These are phyloP conservation scores for Rostrohypoxylon terebratum DNA, from an alignment of 495 filamentous ascomycete genomes.

Conservation along the genomic window DNA sequence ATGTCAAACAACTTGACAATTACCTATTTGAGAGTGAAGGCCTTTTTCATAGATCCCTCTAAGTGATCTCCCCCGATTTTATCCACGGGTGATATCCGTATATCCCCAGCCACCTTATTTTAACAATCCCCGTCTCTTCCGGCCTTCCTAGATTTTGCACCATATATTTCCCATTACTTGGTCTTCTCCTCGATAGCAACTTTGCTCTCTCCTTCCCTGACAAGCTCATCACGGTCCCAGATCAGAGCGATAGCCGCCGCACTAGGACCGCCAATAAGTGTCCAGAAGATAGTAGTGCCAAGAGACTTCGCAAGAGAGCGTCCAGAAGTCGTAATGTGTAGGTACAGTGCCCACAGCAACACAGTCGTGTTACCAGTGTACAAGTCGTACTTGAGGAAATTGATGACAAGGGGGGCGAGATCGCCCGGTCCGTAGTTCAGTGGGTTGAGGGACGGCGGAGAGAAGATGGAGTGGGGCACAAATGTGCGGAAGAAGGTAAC, in stretches of 20 bases:
- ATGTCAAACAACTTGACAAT: too few species aligned
- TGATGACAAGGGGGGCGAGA: slow-evolving; percentile 62
- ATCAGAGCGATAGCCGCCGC: slow-evolving; percentile 62
- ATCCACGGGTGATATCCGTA: neutral
- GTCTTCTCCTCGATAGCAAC: slow-evolving; percentile 28
- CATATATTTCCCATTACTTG: slow-evolving; percentile 8
- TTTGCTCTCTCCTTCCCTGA: slow-evolving; percentile 28
- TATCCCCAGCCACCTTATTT: neutral
- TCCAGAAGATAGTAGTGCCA: slow-evolving; percentile 56
- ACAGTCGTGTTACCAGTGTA: slow-evolving; percentile 64
- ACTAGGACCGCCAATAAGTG: slow-evolving; percentile 61
- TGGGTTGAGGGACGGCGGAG: slow-evolving; percentile 40
- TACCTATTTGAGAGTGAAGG: neutral
- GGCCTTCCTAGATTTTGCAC: neutral
- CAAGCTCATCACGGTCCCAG: slow-evolving; percentile 40
- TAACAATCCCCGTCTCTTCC: neutral
- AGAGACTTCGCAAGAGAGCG: slow-evolving; percentile 51
- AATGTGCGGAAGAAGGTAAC: slow-evolving; percentile 54
- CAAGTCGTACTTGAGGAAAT: slow-evolving; percentile 70
- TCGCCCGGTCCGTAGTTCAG: slow-evolving; percentile 52
- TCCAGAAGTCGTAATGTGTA: slow-evolving; percentile 56
- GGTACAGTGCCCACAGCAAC: slow-evolving; percentile 65
- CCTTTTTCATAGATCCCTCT: neutral
- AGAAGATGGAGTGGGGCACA: slow-evolving; percentile 42
- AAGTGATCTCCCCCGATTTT: neutral